A percentile compares a stretch with the other conserved stretches of the same genome.
phyloP scores from a whole-genome alignment of 2,329 filamentous ascomycete genomes.

The Ophiostoma sp. region DNA sequence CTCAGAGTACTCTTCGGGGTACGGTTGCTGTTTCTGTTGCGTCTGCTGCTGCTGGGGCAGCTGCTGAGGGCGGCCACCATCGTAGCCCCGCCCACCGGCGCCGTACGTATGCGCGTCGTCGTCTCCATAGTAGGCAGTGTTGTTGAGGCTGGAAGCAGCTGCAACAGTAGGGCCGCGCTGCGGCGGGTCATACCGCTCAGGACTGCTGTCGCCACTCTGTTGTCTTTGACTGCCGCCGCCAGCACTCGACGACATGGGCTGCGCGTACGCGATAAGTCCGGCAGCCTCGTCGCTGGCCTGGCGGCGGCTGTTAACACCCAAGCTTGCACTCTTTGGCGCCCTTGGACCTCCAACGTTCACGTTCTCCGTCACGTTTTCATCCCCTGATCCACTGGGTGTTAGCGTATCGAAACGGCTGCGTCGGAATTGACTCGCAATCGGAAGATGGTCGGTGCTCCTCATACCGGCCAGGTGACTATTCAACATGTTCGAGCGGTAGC shows the following conservation, averaged over 20 bases:
- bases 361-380: not conserved
- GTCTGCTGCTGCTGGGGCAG: not conserved
- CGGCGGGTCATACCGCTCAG: slow-evolving; percentile 21
- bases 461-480: slow-evolving; percentile 12
- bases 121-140: not conserved
- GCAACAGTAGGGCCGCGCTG: not conserved
- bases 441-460: slow-evolving; percentile 38
- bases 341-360: not conserved
- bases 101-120: slow-evolving; percentile 5
- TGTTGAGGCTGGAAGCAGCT: not conserved
- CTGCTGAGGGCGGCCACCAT: not conserved
- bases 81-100: slow-evolving; percentile 3
- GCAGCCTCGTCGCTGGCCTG: slow-evolving; percentile 30
- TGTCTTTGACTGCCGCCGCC: slow-evolving; percentile 5
- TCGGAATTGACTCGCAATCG: slow-evolving; percentile 38
- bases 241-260: slow-evolving; percentile 30
- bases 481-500: slow-evolving; percentile 25
- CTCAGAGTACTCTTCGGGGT: slow-evolving; percentile 19
- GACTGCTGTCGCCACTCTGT: slow-evolving; percentile 16
- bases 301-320: slow-evolving; percentile 17
- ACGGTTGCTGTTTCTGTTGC: not conserved
- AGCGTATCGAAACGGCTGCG: slow-evolving; percentile 30
- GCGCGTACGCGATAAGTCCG: slow-evolving; percentile 35
- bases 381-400: slow-evolving; percentile 10
- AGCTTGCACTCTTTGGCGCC: not conserved